A percentile compares a stretch with the other conserved stretches of the same genome.
phyloP scores from a whole-genome alignment of 2,329 filamentous ascomycete genomes.

The Penicillium sp. region DNA sequence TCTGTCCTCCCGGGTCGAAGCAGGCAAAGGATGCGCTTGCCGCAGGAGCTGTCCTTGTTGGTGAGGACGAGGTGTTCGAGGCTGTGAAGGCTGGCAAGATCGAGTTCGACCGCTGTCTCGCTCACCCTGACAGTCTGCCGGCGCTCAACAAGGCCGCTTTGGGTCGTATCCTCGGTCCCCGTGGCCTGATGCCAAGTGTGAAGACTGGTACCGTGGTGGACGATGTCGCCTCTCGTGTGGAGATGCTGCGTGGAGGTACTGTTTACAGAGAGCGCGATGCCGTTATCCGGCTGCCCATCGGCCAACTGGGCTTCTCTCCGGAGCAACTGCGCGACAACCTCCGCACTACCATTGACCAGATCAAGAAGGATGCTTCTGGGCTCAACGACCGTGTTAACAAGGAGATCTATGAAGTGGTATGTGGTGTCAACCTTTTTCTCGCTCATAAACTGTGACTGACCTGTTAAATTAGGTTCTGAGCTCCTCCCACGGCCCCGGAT shows the following conservation, averaged over 20 bases:
- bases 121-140: slow-evolving; percentile 76
- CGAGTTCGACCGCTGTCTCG: slow-evolving; percentile 87
- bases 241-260: slow-evolving; percentile 80
- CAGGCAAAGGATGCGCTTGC: slow-evolving; percentile 74
- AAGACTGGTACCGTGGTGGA: slow-evolving; percentile 89
- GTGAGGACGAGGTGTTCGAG: slow-evolving; percentile 85
- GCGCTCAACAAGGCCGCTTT: slow-evolving; percentile 82
- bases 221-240: slow-evolving; percentile 75
- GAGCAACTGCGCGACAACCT: slow-evolving; percentile 86
- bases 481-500: slow-evolving; percentile 83
- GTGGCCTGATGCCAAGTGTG: slow-evolving; percentile 86
- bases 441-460: neutral
- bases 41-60: slow-evolving; percentile 81
- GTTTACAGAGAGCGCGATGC: slow-evolving; percentile 87
- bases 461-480: slow-evolving; percentile 68
- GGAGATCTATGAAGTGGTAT: slow-evolving; percentile 73
- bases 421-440: slow-evolving; percentile 32
- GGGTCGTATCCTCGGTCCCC: slow-evolving; percentile 82
- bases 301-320: slow-evolving; percentile 86
- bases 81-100: slow-evolving; percentile 76
- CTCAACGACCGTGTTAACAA: slow-evolving; percentile 71
- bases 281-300: slow-evolving; percentile 86
- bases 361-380: slow-evolving; percentile 77
- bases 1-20: slow-evolving; percentile 81
- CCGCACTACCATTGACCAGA: slow-evolving; percentile 72